These are phyloP conservation scores for Pseudotsuga menziesii DNA, from an alignment of 75 land plant genomes.

Conservation along the genomic window DNA sequence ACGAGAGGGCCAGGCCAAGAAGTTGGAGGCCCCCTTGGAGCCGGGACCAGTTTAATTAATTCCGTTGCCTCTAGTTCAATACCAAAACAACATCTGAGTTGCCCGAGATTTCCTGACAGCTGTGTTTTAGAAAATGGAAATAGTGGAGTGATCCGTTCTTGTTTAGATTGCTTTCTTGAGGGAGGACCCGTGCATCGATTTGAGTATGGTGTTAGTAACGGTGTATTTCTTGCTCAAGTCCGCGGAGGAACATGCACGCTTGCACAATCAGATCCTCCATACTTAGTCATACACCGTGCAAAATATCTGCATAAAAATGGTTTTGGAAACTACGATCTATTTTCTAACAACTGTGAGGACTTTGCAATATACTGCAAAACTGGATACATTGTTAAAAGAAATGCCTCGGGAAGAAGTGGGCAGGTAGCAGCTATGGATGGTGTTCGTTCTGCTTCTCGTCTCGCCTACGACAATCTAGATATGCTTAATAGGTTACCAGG, in stretches of 20 bases:
- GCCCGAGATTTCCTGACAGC: too few relatives aligned
- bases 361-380: slow-evolving; percentile 46
- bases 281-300: slow-evolving; percentile 31
- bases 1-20: too few relatives aligned
- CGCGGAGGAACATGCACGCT: slow-evolving; percentile 33
- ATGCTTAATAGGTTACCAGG: slow-evolving; percentile 36
- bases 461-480: slow-evolving; percentile 56
- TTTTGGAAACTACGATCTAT: slow-evolving; percentile 34
- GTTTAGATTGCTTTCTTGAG: slow-evolving; percentile 35
- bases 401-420: slow-evolving; percentile 59
- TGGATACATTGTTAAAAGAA: slow-evolving; percentile 2
- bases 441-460: slow-evolving; percentile 63
- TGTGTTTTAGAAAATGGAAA: background rate
- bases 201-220: slow-evolving; percentile 25
- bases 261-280: slow-evolving; percentile 18
- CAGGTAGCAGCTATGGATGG: slow-evolving; percentile 76
- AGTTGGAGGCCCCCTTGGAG: too few relatives aligned
- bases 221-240: too few relatives aligned
- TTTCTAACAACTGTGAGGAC: slow-evolving; percentile 38
- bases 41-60: too few relatives aligned
- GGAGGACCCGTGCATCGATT: slow-evolving; percentile 29
- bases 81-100: too few relatives aligned
- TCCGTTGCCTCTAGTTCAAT: too few relatives aligned
- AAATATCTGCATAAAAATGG: slow-evolving; percentile 30
- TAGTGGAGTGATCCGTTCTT: slow-evolving; percentile 25